Conservation (phyloP, 1,139 yeast genomes). For the Nakaseomyces sp. region DNA sequence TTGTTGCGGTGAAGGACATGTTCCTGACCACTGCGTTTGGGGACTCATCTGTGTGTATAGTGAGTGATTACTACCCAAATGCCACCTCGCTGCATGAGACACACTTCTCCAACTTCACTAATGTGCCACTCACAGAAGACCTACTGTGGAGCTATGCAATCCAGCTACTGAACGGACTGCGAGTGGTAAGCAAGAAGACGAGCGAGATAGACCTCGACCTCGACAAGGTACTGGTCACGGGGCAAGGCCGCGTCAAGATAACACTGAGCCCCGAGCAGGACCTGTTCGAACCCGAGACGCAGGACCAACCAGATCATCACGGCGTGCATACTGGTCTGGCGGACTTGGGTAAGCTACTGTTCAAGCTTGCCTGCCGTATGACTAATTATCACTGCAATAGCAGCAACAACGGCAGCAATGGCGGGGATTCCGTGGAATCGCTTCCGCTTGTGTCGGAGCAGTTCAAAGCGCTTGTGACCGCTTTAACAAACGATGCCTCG, state of each 20-base stretch:
- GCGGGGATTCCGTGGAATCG: conserved; percentile 11
- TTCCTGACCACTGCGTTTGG: conserved; percentile 86
- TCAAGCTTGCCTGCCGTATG: conserved; percentile 46
- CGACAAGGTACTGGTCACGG: conserved; percentile 63
- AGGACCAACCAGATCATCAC: background rate
- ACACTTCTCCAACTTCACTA: conserved; percentile 38
- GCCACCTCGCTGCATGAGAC: conserved; percentile 50
- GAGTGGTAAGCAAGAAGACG: conserved; percentile 41
- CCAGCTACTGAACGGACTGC: conserved; percentile 63
- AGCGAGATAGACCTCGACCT: conserved; percentile 55
- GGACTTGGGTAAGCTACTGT: conserved; percentile 48
- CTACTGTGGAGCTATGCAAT: conserved; percentile 66
- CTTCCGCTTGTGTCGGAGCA: conserved; percentile 30
- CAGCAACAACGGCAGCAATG: too few relatives aligned
- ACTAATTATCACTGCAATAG: too few relatives aligned
- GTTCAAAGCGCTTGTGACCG: conserved; percentile 32
- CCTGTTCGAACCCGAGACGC: conserved; percentile 36
- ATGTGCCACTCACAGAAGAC: conserved; percentile 49
- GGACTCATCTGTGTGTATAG: conserved; percentile 54
- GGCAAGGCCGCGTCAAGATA: conserved; percentile 56
- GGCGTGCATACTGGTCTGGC: background rate
- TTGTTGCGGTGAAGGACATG: conserved; percentile 67
- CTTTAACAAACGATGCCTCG: conserved; percentile 17
- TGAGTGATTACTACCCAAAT: conserved; percentile 63
- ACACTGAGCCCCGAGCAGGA: conserved; percentile 68